Conservation (phyloP, 192 early-diverging fungal species). For the Backusella liffmaniae region DNA sequence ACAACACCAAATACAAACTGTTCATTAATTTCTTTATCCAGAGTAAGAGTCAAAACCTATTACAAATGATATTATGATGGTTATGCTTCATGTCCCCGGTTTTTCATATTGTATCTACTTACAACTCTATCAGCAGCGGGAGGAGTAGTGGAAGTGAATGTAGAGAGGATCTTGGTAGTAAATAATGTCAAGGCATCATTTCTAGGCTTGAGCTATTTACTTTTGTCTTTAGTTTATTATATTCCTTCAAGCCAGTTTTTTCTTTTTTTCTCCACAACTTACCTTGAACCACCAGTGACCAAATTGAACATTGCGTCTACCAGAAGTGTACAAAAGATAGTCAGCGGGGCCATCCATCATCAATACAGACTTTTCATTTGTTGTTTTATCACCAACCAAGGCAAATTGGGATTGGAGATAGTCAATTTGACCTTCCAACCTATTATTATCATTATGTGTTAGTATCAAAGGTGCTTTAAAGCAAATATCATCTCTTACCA, state of each 20-base stretch:
- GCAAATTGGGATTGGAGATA: slow-evolving; percentile 67
- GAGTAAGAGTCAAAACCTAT: slow-evolving; percentile 36
- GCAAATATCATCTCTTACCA: slow-evolving; percentile 31
- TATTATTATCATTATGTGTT: slow-evolving; percentile 12
- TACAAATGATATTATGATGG: background rate
- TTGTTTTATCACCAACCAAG: slow-evolving; percentile 59
- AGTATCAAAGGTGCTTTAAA: background rate
- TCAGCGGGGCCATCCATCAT: slow-evolving; percentile 72
- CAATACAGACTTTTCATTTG: slow-evolving; percentile 40
- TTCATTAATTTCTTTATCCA: slow-evolving; percentile 44
- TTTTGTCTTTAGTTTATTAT: background rate
- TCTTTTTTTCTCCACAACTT: background rate
- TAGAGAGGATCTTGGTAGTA: slow-evolving; percentile 21
- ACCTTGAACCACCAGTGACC: slow-evolving; percentile 62
- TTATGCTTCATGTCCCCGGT: slow-evolving; percentile 5
- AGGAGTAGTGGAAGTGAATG: slow-evolving; percentile 22
- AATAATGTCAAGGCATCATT: slow-evolving; percentile 46
- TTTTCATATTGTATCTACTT: slow-evolving; percentile 34
- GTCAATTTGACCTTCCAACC: slow-evolving; percentile 19
- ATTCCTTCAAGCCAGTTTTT: background rate
- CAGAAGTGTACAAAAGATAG: slow-evolving; percentile 76
- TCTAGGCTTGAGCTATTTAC: slow-evolving; percentile 47
- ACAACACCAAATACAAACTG: slow-evolving; percentile 72
- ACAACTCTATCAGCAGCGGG: slow-evolving; percentile 40
- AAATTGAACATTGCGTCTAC: slow-evolving; percentile 65